Conservation (phyloP, 805 yeast species). For the Metschnikowia aberdeeniae region DNA sequence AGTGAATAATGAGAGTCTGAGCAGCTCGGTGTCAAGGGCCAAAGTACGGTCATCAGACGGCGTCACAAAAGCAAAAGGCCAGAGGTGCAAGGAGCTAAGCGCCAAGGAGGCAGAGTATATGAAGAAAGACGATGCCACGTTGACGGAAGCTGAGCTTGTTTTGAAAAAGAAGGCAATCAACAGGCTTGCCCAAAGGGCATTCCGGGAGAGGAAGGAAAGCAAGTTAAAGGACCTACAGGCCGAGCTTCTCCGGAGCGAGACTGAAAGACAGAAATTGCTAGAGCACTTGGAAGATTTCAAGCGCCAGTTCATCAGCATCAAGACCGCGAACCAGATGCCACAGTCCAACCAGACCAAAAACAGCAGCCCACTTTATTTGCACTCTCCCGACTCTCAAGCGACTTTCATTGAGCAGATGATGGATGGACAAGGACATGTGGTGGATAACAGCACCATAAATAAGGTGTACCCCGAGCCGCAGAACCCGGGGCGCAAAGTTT, state of each 20-base stretch:
- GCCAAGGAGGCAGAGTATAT: constrained; percentile 36
- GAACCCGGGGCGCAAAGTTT: constrained; percentile 43
- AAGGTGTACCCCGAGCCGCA: constrained; percentile 35
- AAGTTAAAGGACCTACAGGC: constrained; percentile 63
- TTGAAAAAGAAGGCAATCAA: constrained; percentile 71
- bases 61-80: constrained; percentile 2
- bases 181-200: constrained; percentile 85
- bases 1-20: not conserved
- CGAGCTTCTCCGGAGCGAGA: constrained; percentile 55
- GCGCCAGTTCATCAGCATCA: constrained; percentile 52
- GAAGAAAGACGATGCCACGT: constrained; percentile 34
- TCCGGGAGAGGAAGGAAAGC: constrained; percentile 75
- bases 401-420: constrained; percentile 32
- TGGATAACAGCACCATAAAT: constrained; percentile 18
- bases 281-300: constrained; percentile 49
- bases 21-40: not conserved
- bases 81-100: constrained; percentile 13
- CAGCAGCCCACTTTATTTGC: constrained; percentile 15
- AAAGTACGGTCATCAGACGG: not conserved
- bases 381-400: constrained; percentile 32
- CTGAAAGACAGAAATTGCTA: constrained; percentile 43
- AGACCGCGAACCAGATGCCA: constrained; percentile 59
- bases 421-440: constrained; percentile 21
- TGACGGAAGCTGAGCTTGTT: constrained; percentile 41
- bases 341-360: constrained; percentile 16